Base-by-base conservation (phyloP, 2,329 filamentous ascomycete species). In the Boeremia exigua region DNA sequence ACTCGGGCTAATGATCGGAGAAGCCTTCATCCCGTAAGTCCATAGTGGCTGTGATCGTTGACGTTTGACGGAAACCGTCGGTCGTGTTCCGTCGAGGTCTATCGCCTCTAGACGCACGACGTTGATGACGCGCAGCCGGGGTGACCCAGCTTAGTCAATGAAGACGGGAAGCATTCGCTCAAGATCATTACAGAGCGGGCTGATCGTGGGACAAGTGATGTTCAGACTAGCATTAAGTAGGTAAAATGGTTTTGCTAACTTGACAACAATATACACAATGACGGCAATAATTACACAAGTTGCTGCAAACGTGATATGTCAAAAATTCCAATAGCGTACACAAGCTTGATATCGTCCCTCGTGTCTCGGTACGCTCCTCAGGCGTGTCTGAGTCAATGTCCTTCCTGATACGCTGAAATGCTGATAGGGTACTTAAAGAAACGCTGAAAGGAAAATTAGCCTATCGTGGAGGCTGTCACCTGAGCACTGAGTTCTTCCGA, bases 401-500 rank as follows among this genome's bases (percentile, higher is more conserved):
- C 30, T 40, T 29, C 38, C 29, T 45, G 33, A 48, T 36, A 38
- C 48, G 54, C 48, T 57, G 36, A 52, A 45, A 57, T 57, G 48
- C 48, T 52, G 43, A 45, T 38, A 12, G 23, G 12, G 48, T 52
- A 52, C 48, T 52, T 10, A 29, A 54, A 49, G 15, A 54, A 47
- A 54, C 29, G 45, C 49, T 49, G 25, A 33, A 49, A 15, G 29
- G 25, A 28, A 43, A 39, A 6, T 32, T 34, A 34, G 48, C n/a
- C 30, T 28, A 29, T 27, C 8, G 19, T 49, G 11, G 11, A 15
- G 29, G 12, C 30, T 48, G 33, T 58, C 42, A 56, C 62, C 54
- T 60, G 37, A 69, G 42, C 11, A 64, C 66, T 5, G 60, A 60
- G 23, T 69, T 69, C 32, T 63, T 43, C 19, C 63, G 40, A 17